Evolutionary conservation across 176 grass and related monocot species (phyloP).

Genomic region (Elymus sibiricus): DNA sequence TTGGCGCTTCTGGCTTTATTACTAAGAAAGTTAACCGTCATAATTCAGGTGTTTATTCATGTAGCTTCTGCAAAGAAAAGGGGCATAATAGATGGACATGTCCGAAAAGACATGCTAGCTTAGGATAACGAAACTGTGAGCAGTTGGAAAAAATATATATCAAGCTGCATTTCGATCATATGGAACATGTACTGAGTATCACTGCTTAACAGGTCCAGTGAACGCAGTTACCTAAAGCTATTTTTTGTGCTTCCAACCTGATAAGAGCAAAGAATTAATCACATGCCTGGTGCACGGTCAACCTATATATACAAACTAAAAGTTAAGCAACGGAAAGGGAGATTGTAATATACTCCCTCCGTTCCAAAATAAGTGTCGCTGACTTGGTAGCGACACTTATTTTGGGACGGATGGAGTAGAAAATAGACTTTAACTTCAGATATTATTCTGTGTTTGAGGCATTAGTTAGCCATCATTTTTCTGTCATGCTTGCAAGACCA

Average conservation of each 20-base stretch:
- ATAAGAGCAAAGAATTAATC: neutral
- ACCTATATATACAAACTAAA: neutral
- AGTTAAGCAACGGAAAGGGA: neutral
- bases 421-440: neutral
- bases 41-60: conserved; percentile 49
- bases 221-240: neutral
- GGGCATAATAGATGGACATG: conserved; percentile 82
- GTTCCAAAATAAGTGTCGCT: too few relatives aligned
- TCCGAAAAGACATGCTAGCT: conserved; percentile 32
- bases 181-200: neutral
- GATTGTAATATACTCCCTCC: neutral
- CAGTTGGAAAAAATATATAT: neutral
- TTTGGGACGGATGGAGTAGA: too few relatives aligned
- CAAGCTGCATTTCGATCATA: neutral
- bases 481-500: neutral
- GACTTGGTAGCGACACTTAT: too few relatives aligned
- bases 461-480: neutral
- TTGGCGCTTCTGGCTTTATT: conserved; percentile 22
- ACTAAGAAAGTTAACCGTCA: conserved; percentile 19
- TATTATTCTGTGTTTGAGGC: neutral
- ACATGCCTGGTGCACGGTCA: neutral
- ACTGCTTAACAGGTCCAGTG: neutral
- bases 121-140: conserved; percentile 14
- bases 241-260: neutral
- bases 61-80: conserved; percentile 54